Evolutionary conservation across 1,139 yeast genomes (phyloP), one percentile per base, ranked within the genome.

Genomic region (Barnettozyma hawaiiensis): DNA sequence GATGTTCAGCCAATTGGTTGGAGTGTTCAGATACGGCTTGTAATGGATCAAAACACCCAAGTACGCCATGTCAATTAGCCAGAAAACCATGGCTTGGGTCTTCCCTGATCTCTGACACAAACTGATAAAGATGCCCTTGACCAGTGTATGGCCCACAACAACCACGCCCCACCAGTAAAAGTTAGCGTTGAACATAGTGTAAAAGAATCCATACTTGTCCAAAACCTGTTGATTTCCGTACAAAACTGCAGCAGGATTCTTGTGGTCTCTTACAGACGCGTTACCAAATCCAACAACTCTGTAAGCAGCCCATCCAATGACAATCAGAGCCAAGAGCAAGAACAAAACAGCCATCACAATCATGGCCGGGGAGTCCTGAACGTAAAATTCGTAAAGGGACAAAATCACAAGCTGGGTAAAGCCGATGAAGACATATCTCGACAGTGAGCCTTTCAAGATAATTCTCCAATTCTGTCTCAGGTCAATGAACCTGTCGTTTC

Each of bases 151-250:
- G 7, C 62, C 59, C 34, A 82, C 53, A 33, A 81, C 58, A 10
- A 81, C 78, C 19, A 71, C 62, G 43, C 87, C 85, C 73, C 85
- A 84, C 85, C 87, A 84, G 60, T 82, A 84, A 51, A 75, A 79
- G 12, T 68, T 68, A 9, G 94, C 92, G 51, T 74, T 75, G 59
- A 81, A 83, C 87, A 83, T 83, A n/a, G 92, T 83, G 62, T 84
- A 85, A 54, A 85, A 76, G 62, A 80, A 84, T 1, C 94, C 94
- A 57, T 76, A 84, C 58, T 80, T 81, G 63, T 78, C 72, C 56
- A 84, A 71, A 35, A 84, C 69, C 35, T 66, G 68, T 37, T 76
- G 67, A 53, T 84, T 83, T 51, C 94, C 92, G 57, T 84, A 85
- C 39, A 85, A 66, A 42, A 81, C 62, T 26, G 90, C 90, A 29